phyloP scores from a whole-genome alignment of 257 asterid species.

The Solanum tarapatanum region DNA sequence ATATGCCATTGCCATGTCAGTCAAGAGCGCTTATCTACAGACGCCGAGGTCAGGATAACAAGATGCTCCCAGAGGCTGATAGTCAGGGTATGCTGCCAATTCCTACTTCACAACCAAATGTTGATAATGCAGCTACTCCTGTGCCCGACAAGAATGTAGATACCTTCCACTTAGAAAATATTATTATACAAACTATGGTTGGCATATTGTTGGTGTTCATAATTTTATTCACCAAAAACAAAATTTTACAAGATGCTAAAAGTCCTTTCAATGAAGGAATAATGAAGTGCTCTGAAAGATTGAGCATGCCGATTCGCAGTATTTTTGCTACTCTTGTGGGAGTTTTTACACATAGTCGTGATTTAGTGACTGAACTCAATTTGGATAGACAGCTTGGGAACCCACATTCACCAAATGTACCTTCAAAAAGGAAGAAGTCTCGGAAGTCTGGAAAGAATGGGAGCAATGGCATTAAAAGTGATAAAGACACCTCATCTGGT shows the following conservation, averaged over 20 bases:
- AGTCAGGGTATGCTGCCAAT: constrained; percentile 33
- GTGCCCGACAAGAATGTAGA: neutral
- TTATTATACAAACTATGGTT: neutral
- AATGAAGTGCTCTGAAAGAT: neutral
- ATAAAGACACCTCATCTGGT: constrained; percentile 18
- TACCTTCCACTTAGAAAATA: neutral
- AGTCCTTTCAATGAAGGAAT: neutral
- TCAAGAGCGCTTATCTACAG: constrained; percentile 71
- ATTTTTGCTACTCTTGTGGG: constrained; percentile 23
- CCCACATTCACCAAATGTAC: constrained; percentile 10
- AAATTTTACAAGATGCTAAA: neutral
- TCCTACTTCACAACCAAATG: constrained; percentile 57
- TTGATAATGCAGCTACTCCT: constrained; percentile 39
- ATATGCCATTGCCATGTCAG: constrained; percentile 83
- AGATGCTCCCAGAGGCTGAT: constrained; percentile 25
- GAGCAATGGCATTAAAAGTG: constrained; percentile 33
- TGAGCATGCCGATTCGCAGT: constrained; percentile 2
- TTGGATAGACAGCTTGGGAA: constrained; percentile 15
- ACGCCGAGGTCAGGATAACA: constrained; percentile 32
- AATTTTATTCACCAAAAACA: neutral
- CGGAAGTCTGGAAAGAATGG: constrained; percentile 50
- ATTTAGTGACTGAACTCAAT: constrained; percentile 11
- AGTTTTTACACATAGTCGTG: constrained; percentile 9
- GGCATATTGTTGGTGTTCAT: neutral
- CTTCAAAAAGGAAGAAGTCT: constrained; percentile 53